Base-by-base conservation (phyloP, 1,284 basidiomycete genomes). In the Boletus smithii region DNA sequence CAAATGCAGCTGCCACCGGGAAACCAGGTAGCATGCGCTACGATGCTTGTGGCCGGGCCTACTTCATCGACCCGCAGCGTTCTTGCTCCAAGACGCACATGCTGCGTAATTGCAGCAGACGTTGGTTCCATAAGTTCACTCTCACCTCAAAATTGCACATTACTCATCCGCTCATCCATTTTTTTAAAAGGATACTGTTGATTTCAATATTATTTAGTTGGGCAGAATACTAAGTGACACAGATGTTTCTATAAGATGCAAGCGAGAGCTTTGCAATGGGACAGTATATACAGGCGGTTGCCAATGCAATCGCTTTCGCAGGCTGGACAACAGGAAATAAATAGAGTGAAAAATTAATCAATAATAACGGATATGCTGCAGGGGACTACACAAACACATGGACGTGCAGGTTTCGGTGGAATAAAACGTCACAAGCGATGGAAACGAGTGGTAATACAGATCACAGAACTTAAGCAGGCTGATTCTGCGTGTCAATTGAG, bases 31-130 rank as follows among this genome's bases (percentile, higher is more conserved):
- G n/a, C n/a, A n/a, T n/a, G n/a, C n/a, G n/a, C n/a, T n/a, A n/a
- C n/a, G n/a, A n/a, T n/a, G n/a, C n/a, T n/a, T n/a, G n/a, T n/a
- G n/a, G n/a, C n/a, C n/a, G n/a, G n/a, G n/a, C n/a, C n/a, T n/a
- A n/a, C n/a, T n/a, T n/a, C n/a, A n/a, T n/a, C n/a, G n/a, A n/a
- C n/a, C n/a, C n/a, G n/a, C n/a, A n/a, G n/a, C n/a, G n/a, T n/a
- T n/a, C n/a, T n/a, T n/a, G n/a, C n/a, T n/a, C n/a, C n/a, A n/a
- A n/a, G n/a, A n/a, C n/a, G n/a, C n/a, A n/a, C n/a, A n/a, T n/a
- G n/a, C n/a, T n/a, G n/a, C 27, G 89, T 99, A n/a, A 92, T 99
- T 61, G 95, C 97, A 0, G 88, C 84, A 30, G 95, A 99, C 62
- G 97, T 99, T 37, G 95, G 92, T 42, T 86, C 89, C 24, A 90